These are phyloP conservation scores for Chlamydomonas eustigma DNA, from an alignment of 139 green algal species.

Conservation along the genomic window DNA sequence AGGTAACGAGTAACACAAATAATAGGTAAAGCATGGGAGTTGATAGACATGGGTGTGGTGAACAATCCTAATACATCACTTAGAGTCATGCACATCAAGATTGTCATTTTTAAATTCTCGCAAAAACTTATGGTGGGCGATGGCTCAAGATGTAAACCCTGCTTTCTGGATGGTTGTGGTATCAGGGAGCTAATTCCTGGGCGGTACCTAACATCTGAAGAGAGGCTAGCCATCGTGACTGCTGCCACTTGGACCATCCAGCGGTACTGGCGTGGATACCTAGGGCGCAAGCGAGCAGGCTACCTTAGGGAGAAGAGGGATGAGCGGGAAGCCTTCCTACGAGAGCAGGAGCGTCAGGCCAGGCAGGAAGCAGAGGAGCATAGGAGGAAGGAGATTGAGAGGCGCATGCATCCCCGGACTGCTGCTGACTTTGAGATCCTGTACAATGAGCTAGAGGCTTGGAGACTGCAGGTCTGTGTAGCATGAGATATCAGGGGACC, in stretches of 20 bases:
- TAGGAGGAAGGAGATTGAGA: slow-evolving; percentile 59
- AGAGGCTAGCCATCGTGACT: slow-evolving; percentile 36
- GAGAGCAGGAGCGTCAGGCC: slow-evolving; percentile 25
- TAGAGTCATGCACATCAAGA: no score
- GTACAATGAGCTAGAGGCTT: slow-evolving; percentile 73
- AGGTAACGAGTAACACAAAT: no score
- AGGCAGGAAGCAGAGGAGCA: slow-evolving; percentile 44
- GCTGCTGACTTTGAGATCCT: slow-evolving; percentile 77
- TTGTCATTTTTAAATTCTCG: no score
- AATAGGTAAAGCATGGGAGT: no score
- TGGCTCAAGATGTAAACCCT: no score
- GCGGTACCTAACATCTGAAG: slow-evolving; percentile 55
- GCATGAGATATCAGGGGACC: no score
- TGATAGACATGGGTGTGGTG: no score
- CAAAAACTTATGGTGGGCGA: no score
- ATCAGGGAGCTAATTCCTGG: slow-evolving; percentile 34
- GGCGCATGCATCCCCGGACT: slow-evolving; percentile 71
- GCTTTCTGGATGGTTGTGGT: no score
- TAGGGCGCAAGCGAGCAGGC: slow-evolving; percentile 42
- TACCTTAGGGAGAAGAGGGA: slow-evolving; percentile 38
- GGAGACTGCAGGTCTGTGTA: slow-evolving; percentile 47
- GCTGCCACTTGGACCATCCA: slow-evolving; percentile 57
- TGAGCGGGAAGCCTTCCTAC: slow-evolving; percentile 53
- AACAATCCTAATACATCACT: no score
- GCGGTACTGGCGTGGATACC: slow-evolving; percentile 53